Conservation (phyloP, 2,329 filamentous ascomycete genomes). For the Arthrinium puccinioides region DNA sequence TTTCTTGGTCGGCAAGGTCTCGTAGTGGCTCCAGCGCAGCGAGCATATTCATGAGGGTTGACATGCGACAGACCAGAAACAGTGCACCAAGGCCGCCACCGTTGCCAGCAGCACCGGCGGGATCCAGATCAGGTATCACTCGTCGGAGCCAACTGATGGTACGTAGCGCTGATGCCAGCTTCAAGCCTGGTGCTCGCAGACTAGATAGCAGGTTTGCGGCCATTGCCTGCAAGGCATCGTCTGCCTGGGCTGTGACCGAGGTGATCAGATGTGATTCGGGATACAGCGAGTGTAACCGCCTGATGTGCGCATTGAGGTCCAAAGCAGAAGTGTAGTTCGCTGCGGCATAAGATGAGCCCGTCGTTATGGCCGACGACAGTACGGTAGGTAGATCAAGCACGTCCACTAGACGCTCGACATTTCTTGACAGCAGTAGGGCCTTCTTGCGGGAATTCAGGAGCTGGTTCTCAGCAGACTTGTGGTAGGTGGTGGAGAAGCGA, state of each 20-base stretch:
- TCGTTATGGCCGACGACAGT: conserved; percentile 69
- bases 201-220: conserved; percentile 74
- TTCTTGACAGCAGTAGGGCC: conserved; percentile 74
- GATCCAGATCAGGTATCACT: conserved; percentile 72
- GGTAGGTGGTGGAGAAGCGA: conserved; percentile 76
- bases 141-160: conserved; percentile 87
- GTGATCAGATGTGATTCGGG: conserved; percentile 68
- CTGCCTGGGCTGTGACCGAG: conserved; percentile 69
- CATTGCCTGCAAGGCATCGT: conserved; percentile 83
- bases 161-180: conserved; percentile 82
- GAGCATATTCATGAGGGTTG: conserved; percentile 71
- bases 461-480: conserved; percentile 61
- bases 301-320: conserved; percentile 90
- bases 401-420: conserved; percentile 83
- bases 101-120: conserved; percentile 25
- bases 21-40: conserved; percentile 78
- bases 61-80: conserved; percentile 80
- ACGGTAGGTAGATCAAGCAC: conserved; percentile 84
- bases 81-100: conserved; percentile 71
- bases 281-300: conserved; percentile 75
- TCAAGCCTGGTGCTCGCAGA: conserved; percentile 70
- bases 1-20: conserved; percentile 86
- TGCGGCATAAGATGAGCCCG: conserved; percentile 41
- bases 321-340: conserved; percentile 83
- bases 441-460: conserved; percentile 69